Conservation (phyloP, 352 stramenopile species). For the Pilasporangium apinafurcum region DNA sequence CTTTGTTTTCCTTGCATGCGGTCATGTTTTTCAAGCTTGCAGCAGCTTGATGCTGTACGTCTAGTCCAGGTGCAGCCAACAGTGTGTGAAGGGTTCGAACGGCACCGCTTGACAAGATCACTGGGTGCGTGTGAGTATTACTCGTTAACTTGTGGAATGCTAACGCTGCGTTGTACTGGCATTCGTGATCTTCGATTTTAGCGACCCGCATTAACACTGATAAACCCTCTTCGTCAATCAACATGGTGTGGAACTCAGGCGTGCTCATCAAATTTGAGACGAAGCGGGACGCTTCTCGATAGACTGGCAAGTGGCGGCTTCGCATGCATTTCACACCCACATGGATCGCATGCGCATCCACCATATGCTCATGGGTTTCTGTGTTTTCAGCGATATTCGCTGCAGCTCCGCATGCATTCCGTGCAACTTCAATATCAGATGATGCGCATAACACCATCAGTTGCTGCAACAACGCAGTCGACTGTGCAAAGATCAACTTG, state of each 20-base stretch:
- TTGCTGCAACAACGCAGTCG: slow-evolving; percentile 39
- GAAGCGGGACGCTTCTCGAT: slow-evolving; percentile 88
- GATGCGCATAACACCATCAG: slow-evolving; percentile 75
- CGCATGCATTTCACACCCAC: slow-evolving; percentile 86
- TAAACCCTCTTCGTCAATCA: slow-evolving; percentile 87
- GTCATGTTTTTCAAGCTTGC: slow-evolving; percentile 90
- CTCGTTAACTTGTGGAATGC: slow-evolving; percentile 86
- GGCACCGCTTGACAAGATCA: slow-evolving; percentile 51
- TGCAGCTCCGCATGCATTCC: slow-evolving; percentile 87
- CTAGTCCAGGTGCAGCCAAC: slow-evolving; percentile 58
- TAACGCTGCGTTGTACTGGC: slow-evolving; percentile 86
- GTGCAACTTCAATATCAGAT: slow-evolving; percentile 86
- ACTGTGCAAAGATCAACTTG: slow-evolving; percentile 60
- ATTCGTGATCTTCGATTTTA: slow-evolving; percentile 88
- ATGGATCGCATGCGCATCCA: slow-evolving; percentile 86
- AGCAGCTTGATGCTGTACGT: slow-evolving; percentile 86
- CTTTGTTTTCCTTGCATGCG: slow-evolving; percentile 88
- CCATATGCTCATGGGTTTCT: slow-evolving; percentile 77
- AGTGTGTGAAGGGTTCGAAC: slow-evolving; percentile 66
- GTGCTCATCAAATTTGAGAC: slow-evolving; percentile 89
- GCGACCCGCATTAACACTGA: slow-evolving; percentile 80
- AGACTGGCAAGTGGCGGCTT: slow-evolving; percentile 84
- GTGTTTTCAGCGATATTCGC: slow-evolving; percentile 89
- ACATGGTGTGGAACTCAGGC: slow-evolving; percentile 60
- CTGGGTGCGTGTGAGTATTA: slow-evolving; percentile 63